phyloP scores from a whole-genome alignment of 2,329 filamentous ascomycete genomes.

The Xylariaceae sp. region DNA sequence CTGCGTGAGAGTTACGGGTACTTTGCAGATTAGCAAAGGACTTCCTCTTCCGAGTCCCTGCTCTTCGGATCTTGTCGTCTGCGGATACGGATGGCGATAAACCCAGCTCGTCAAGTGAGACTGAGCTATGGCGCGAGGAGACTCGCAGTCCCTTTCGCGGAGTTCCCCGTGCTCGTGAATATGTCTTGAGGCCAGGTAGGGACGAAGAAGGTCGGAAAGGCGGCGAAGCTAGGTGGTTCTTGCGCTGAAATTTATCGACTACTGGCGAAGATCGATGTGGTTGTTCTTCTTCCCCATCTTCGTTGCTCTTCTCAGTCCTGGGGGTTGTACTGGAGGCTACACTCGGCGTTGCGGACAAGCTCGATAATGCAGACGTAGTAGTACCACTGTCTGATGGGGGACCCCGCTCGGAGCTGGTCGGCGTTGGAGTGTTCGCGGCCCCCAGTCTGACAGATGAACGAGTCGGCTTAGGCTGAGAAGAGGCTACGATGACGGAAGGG shows the following conservation, averaged over 20 bases:
- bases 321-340: slow-evolving; percentile 22
- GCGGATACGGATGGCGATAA: slow-evolving; percentile 32
- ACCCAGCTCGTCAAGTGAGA: slow-evolving; percentile 47
- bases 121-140: slow-evolving; percentile 27
- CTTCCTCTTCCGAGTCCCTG: slow-evolving; percentile 16
- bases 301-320: slow-evolving; percentile 17
- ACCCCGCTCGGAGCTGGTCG: slow-evolving; percentile 6
- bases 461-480: slow-evolving; percentile 15
- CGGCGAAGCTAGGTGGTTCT: slow-evolving; percentile 16
- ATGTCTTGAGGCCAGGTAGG: slow-evolving; percentile 21
- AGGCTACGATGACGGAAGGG: slow-evolving; percentile 20
- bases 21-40: slow-evolving; percentile 14
- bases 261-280: slow-evolving; percentile 25
- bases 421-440: slow-evolving; percentile 16
- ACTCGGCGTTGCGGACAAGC: slow-evolving; percentile 23
- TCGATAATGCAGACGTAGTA: slow-evolving; percentile 21
- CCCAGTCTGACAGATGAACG: slow-evolving; percentile 16
- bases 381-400: slow-evolving; percentile 16
- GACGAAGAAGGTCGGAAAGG: slow-evolving; percentile 13
- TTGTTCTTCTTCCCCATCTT: not conserved
- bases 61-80: slow-evolving; percentile 15
- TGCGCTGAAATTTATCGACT: slow-evolving; percentile 26
- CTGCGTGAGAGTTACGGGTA: not conserved
- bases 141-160: slow-evolving; percentile 14
- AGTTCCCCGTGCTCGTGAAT: slow-evolving; percentile 17